Evolutionary conservation across 2,329 filamentous ascomycete genomes (phyloP), one percentile per base, ranked within the genome.

Genomic region (Microdochium nivale): DNA sequence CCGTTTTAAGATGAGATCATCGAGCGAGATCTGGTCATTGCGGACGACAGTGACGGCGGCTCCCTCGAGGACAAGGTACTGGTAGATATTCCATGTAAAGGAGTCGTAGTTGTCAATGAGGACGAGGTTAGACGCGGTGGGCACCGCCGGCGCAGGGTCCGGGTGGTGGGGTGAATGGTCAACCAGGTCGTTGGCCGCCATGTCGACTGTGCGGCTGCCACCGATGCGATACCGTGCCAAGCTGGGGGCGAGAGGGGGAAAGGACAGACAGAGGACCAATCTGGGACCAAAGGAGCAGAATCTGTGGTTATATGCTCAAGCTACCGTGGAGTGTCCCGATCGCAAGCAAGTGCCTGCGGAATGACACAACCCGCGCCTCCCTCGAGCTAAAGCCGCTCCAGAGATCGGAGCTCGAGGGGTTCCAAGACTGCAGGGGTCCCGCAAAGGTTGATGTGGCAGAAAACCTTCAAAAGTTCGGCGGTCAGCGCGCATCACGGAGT

Each of bases 31-130:
- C 68, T 96, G 84, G 70, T 99, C 92, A 65, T 99, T 99, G 61
- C 94, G 83, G 70, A 84, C 88, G 21, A 99, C 94, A 3, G 86
- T 88, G 49, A 96, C 94, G 1, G 77, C 87, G 25, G 95, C 94
- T 30, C 94, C 94, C 68, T 97, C 94, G n/a, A 99, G 83, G 7
- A 92, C 87, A 1, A 99, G 83, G 64, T 99, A 99, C 70, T 99
- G 95, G 69, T 97, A 99, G 53, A 99, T 90, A 65, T 99, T 99
- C 90, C 91, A 99, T 53, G 92, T 96, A 69, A 99, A 99, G 3
- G 94, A 97, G 70, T 99, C 94, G 70, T 97, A 99, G 72, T 99
- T 99, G 77, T 99, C 94, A 63, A 99, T 96, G 57, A 99, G 79
- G 56, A 99, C 81, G 53, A 99, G 79, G 70, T 97, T 97, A 52